Base-by-base conservation (phyloP, 495 filamentous ascomycete genomes). In the Penicillium odoratum region DNA sequence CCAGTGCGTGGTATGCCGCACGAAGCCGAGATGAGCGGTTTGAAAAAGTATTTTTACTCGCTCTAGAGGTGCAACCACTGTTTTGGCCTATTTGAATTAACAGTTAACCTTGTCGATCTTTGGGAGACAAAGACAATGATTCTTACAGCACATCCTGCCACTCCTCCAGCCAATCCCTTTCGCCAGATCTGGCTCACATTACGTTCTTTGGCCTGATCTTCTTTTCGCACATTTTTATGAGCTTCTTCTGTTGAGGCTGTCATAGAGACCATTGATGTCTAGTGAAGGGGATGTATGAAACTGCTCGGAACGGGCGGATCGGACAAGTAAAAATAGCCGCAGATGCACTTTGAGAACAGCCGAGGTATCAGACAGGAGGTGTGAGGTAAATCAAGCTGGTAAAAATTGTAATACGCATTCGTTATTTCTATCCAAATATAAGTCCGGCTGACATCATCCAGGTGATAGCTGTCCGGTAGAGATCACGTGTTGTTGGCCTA, bases 31-130 rank as follows among this genome's bases (percentile, higher is more conserved):
- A 68, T 92, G 96, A 55, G 89, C 90, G 48, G 94, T 87, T 74
- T 98, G 94, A 78, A 98, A 98, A 48, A 98, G 88, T 69, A 98
- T 98, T 72, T 98, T 98, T 67, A 98, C 94, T 44, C 94, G 87
- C 76, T 98, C 94, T 54, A 98, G 89, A 33, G 94, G 94, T 28
- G 90, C 94, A 10, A 98, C 96, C 15, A 95, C 78, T 1, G 93
- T 97, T 81, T 98, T 98, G 60, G 90, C 94, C 92, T 97, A 56
- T 11, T 11, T 15, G 8, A 18, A 21, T 29, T 21, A 21, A 21
- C 1, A 21, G 18, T 42, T 53, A 29, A 15, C 33, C 7, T 21
- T n/a, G 33, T 16, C n/a, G 5, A 16, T 48, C 21, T 29, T 48
- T 48, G 9, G 4, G n/a, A 2, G 16, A 7, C 3, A 15, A 9